Base-by-base conservation (phyloP, 768 basidiomycete genomes). In the Phlebiopsis gigantea region DNA sequence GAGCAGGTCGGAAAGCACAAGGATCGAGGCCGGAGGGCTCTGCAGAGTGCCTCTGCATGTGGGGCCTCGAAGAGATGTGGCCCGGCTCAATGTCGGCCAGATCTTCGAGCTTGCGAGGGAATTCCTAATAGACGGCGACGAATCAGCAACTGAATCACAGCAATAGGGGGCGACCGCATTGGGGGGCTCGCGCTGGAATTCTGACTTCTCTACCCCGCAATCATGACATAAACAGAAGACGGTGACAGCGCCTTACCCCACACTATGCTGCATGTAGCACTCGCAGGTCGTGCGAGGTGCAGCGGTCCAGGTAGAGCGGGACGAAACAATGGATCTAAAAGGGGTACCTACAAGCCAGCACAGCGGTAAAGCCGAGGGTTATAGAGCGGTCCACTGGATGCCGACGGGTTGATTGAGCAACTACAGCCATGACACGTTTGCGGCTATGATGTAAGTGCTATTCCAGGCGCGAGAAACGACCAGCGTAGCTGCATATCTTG, bases 191-290 rank as follows among this genome's bases (percentile, higher is more conserved):
- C n/a, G 50, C 31, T 34, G 39, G 34, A 9, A 22, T 24, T n/a
- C 30, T 25, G 46, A 48, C 45, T 54, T 59, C 58, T 7, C 17
- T 56, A 59, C 58, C 55, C 55, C 57, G 46, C 58, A 53, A 5
- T 59, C 42, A 48, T 56, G 48, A 26, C 54, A 53, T 39, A 41
- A 24, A 24, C n/a, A 39, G 24, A 28, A 46, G 42, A 8, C 15
- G 53, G 17, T 19, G 21, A 30, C 24, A 42, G 34, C 58, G 58
- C 54, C 14, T 30, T 55, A 50, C 58, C 58, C 58, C 58, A 46
- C 58, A 55, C 53, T 47, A 28, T 51, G 39, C 49, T 57, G 56
- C 31, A 57, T 47, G 26, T 42, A 46, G 41, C 17, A 28, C 30
- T 30, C 56, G 56, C 45, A 51, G 56, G 41, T 25, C 56, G 46